phyloP scores from a whole-genome alignment of 352 stramenopile species.

The Phytophthora fragariae region DNA sequence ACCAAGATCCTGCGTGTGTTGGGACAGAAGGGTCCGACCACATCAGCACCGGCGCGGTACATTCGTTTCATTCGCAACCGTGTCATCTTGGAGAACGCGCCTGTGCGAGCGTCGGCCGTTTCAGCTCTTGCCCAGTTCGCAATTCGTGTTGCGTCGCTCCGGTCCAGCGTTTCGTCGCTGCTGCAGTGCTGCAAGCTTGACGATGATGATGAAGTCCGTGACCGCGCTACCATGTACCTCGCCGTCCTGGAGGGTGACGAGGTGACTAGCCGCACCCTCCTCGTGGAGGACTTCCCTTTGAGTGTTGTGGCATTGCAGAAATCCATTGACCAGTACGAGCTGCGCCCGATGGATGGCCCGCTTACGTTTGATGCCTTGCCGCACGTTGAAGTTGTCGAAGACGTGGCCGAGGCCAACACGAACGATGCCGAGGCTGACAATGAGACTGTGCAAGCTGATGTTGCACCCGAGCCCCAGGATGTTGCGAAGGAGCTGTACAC shows the following conservation, averaged over 20 bases:
- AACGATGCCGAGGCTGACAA: conserved; percentile 52
- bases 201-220: conserved; percentile 98
- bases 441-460: conserved; percentile 35
- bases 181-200: conserved; percentile 96
- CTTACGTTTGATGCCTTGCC: conserved; percentile 88
- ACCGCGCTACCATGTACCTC: conserved; percentile 92
- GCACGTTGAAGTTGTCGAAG: conserved; percentile 80
- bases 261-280: conserved; percentile 54
- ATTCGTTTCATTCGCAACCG: conserved; percentile 99
- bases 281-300: conserved; percentile 85
- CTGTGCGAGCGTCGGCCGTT: conserved; percentile 97
- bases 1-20: conserved; percentile 97
- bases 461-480: conserved; percentile 64
- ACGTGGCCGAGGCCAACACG: conserved; percentile 34
- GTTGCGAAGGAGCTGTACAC: conserved; percentile 95
- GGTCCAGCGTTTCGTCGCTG: conserved; percentile 94
- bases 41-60: conserved; percentile 95
- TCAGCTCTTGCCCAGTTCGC: conserved; percentile 97
- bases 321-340: conserved; percentile 89
- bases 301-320: conserved; percentile 77
- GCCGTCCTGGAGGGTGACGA: conserved; percentile 76
- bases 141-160: conserved; percentile 92
- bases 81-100: conserved; percentile 98
- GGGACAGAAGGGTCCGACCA: conserved; percentile 95
- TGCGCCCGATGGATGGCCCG: conserved; percentile 75